Base-by-base conservation (phyloP, 306 rosid genomes). In the Astragalus membranaceus region DNA sequence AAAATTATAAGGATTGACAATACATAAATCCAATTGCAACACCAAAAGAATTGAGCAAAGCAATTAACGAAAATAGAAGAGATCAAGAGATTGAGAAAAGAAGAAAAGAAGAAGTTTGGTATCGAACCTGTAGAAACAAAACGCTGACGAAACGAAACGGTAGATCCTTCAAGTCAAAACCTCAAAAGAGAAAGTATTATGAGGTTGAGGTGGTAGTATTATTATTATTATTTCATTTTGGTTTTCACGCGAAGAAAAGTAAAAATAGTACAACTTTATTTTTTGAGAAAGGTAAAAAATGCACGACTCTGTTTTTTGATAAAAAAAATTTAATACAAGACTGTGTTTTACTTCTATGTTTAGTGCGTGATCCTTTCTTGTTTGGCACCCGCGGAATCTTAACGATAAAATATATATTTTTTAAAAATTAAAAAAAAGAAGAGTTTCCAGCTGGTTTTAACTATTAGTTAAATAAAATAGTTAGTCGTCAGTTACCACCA, bases 71-170 rank as follows among this genome's bases (percentile, higher is more conserved):
- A 6, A 17, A 15, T 11, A 16, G 10, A 68, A 8, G 13, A 44
- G 10, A 14, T 15, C 23, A 5, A 59, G 6, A 36, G 35, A 57
- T 26, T 13, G 3, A 47, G 59, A 23, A 61, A 11, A 17, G 12
- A 3, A 3, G 30, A 10, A 26, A 30, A 16, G 46, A 13, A 41
- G 15, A 69, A 63, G 32, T 8, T 39, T 39, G 10, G 51, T 58
- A 23, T 71, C 80, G 54, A 16, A 80, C 86, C 86, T 73, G 73
- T 26, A 43, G 65, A 48, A 39, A 47, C 6, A 33, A 47, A 10
- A 39, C 48, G 65, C 4, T 15, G 59, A 35, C 26, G 72, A 26
- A 75, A 29, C 72, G 78, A 26, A 74, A 8, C 65, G 79, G 69
- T 71, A 62, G 73, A 79, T 67, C 76, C n/a, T 73, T 5, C 10